Evolutionary conservation across 129 eudicot genomes (phyloP).

Genomic region (sunflower (Helianthus annuus)): HanXRQr2.0-SUNRISE NC_035438.2:49745249-49745748

Average conservation of each 20-base stretch:
- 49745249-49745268: constrained; percentile 56
- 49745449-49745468: no score
- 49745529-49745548: background rate
- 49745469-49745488: background rate
- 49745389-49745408: no score
- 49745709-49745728: no score
- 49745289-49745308: constrained; percentile 58
- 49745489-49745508: background rate
- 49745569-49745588: constrained; percentile 3
- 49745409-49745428: background rate
- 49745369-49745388: background rate
- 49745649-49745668: no score
- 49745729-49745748: no score
- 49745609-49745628: background rate
- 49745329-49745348: constrained; percentile 95
- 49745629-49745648: no score
- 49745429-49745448: background rate
- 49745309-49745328: constrained; percentile 79
- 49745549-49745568: background rate
- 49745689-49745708: no score
- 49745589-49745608: background rate
- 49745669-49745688: no score
- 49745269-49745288: constrained; percentile 52
- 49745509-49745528: background rate
- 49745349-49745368: constrained; percentile 75